Percentiles rank a stretch among this genome's conserved stretches.
Evolutionary conservation across 768 basidiomycete genomes (phyloP).

Genomic region (Galerina sulciceps): DNA sequence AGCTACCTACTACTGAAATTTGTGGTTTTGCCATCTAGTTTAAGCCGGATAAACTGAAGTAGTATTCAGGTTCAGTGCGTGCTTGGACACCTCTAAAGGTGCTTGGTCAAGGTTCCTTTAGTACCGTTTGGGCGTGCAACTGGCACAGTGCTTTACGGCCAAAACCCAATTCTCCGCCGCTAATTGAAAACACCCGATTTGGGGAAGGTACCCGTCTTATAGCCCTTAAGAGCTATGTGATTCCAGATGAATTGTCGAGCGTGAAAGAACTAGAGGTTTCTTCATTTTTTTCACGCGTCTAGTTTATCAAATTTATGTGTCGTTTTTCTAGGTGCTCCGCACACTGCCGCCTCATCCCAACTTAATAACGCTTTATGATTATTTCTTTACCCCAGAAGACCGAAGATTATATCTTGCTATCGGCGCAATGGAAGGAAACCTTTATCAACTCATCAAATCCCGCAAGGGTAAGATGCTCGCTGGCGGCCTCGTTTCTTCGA

Average conservation of each 20-base stretch:
- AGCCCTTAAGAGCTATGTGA: constrained; percentile 2
- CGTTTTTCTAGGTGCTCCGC: constrained; percentile 73
- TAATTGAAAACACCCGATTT: constrained; percentile 3
- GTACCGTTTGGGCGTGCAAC: constrained; percentile 93
- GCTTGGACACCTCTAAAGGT: constrained; percentile 91
- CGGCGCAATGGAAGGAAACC: constrained; percentile 98
- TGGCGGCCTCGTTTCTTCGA: constrained; percentile 87
- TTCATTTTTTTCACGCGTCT: neutral
- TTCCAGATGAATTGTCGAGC: neutral
- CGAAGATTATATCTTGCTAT: constrained; percentile 89
- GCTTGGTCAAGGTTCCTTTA: constrained; percentile 91
- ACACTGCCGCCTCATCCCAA: constrained; percentile 90
- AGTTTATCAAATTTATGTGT: neutral
- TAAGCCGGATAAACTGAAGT: neutral
- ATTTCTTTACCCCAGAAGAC: constrained; percentile 77
- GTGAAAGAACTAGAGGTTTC: constrained; percentile 10
- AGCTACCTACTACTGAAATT: neutral
- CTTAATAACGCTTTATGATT: constrained; percentile 96
- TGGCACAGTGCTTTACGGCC: constrained; percentile 59
- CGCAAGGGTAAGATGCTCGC: constrained; percentile 89
- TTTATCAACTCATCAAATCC: constrained; percentile 94
- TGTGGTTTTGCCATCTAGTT: too few relatives aligned
- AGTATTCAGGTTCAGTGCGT: constrained; percentile 63
- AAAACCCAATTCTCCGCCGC: constrained; percentile 1
- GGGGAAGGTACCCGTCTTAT: constrained; percentile 6